Base-by-base conservation (phyloP, 179 eudicot genomes). In the Spergularia azorica region DNA sequence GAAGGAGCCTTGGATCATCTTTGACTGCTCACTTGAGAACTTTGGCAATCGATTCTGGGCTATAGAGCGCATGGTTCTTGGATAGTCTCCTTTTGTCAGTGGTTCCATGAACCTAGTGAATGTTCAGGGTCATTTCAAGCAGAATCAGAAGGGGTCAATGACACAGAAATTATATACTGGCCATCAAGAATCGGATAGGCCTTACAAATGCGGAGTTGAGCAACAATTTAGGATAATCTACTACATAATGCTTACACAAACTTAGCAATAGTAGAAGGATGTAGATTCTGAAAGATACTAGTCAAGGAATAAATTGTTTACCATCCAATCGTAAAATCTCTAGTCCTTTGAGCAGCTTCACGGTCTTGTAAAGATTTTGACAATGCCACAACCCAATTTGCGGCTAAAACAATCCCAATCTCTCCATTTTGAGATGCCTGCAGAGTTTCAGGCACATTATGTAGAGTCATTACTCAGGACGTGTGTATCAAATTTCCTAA, bases 31-130 rank as follows among this genome's bases (percentile, higher is more conserved):
- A 32, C 52, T 69, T 8, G 88, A 81, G 76, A 85, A 88, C 55
- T 80, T 71, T 2, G 86, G 91, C 70, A 88, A 72, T 32, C 89
- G 63, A 65, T 79, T 63, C 61, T 81, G 80, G 18, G 76, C 86
- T 9, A 63, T 11, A 16, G 46, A 20, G 14, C 67, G 71, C 88
- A 87, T 88, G 52, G 18, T 68, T 5, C n/a, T 32, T 52, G 90
- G 90, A 73, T 89, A 89, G 17, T 75, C 72, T 36, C 91, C 91
- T 14, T 56, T 68, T 1, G 77, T 76, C 38, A 86, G 51, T 5
- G 91, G 91, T 8, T 82, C 79, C 72, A 86, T 52, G 73, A 84
- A 86, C 91, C 91, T 88, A 52, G 41, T 14, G 36, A 63, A 43
- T 14, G 48, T 51, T 36, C 21, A 9, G 39, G 11, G 32, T 59